Evolutionary conservation across 768 basidiomycete genomes (phyloP).

Genomic region (Panus rudis): DNA sequence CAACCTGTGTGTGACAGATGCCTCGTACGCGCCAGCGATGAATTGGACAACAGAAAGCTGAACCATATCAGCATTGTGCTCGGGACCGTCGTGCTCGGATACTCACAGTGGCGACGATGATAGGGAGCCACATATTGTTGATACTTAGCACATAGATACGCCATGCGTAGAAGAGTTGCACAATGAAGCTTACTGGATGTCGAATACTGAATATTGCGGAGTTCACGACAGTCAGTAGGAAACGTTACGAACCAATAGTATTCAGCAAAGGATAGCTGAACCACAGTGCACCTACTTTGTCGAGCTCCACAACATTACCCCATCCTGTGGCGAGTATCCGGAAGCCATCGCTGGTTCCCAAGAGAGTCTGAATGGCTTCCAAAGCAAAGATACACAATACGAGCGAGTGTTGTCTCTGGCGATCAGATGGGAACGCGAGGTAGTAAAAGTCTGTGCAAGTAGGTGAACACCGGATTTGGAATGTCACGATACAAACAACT

Average conservation of each 20-base stretch:
- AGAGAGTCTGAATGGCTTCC: not conserved
- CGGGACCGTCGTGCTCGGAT: not conserved
- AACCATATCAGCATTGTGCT: not conserved
- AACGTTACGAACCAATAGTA: not conserved
- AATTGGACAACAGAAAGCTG: not conserved
- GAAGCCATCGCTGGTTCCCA: conserved; percentile 1
- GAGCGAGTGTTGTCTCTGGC: not conserved
- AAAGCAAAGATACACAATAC: not conserved
- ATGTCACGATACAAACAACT: not conserved
- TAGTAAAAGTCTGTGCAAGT: conserved; percentile 8
- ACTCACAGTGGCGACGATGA: conserved; percentile 1
- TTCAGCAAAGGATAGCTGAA: conserved; percentile 5
- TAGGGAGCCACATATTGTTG: not conserved
- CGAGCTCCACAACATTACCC: conserved; percentile 5
- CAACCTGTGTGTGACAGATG: too few relatives aligned
- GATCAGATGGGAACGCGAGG: conserved; percentile 8
- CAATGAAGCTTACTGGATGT: conserved; percentile 3
- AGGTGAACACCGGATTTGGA: not conserved
- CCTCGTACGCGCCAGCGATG: too few relatives aligned
- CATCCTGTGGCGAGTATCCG: not conserved
- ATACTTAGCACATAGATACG: not conserved
- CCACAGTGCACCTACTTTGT: conserved; percentile 4
- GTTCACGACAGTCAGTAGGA: too few relatives aligned
- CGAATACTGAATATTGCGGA: not conserved
- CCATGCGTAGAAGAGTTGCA: conserved; percentile 9